A percentile compares a stretch with the other conserved stretches of the same genome.
These are phyloP conservation scores for Ramularia endophylla DNA, from an alignment of 2,329 filamentous ascomycete genomes.

Conservation along the genomic window DNA sequence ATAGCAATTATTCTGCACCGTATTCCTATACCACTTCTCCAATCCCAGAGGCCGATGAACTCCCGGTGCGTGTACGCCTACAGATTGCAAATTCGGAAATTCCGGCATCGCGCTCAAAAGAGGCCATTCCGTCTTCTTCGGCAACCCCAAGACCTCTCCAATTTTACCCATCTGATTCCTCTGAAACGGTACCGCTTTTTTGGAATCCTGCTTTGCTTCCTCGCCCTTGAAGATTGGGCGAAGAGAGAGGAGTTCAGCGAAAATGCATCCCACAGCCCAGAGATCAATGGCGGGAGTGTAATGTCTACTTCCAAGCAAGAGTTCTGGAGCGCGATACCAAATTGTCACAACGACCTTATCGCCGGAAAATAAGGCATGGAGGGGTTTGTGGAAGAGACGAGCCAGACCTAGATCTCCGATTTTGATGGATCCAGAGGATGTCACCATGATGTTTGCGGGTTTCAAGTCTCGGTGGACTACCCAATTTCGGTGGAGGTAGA, in stretches of 20 bases:
- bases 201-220: conserved; percentile 97
- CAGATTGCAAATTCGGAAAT: conserved; percentile 45
- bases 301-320: conserved; percentile 86
- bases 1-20: conserved; percentile 44
- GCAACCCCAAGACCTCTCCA: conserved; percentile 88
- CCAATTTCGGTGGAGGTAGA: conserved; percentile 96
- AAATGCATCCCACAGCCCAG: conserved; percentile 97
- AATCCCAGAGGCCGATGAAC: conserved; percentile 53
- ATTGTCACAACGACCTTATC: conserved; percentile 99
- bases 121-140: conserved; percentile 84
- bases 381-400: conserved; percentile 85
- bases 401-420: conserved; percentile 93
- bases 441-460: conserved; percentile 98
- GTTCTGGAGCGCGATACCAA: conserved; percentile 94
- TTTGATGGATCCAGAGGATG: conserved; percentile 79
- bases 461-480: conserved; percentile 95
- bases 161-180: conserved; percentile 99
- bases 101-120: conserved; percentile 81
- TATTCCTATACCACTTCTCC: conserved; percentile 59
- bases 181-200: conserved; percentile 96
- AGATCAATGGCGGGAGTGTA: conserved; percentile 97
- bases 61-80: conserved; percentile 41
- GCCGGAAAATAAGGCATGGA: conserved; percentile 84
- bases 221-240: conserved; percentile 97
- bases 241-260: conserved; percentile 84